Conservation (phyloP, 163 green algal genomes). For the Prototheca wickerhamii region DNA sequence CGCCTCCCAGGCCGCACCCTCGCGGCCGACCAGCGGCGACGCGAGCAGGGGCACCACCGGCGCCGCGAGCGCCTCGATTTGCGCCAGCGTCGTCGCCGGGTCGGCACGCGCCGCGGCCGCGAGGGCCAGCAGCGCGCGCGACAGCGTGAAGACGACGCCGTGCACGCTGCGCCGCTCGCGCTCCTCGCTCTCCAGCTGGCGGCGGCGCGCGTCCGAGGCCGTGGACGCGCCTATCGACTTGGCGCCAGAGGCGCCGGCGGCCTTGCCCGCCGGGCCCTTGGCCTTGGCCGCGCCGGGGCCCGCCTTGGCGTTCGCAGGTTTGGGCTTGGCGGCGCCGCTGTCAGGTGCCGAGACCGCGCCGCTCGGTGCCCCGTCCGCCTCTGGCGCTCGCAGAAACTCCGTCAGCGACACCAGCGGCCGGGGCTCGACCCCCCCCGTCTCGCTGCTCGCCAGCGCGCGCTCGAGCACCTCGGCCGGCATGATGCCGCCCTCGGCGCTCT, state of each 20-base stretch:
- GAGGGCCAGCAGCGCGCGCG: constrained; percentile 46
- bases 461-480: constrained; percentile 27
- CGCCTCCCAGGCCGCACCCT: constrained; percentile 51
- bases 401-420: constrained; percentile 5
- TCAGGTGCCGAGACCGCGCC: no score
- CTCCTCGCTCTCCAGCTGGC: constrained; percentile 24
- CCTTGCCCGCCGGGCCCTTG: constrained; percentile 14
- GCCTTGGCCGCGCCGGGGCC: constrained; percentile 19
- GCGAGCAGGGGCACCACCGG: constrained; percentile 45
- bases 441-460: constrained; percentile 9
- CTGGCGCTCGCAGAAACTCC: constrained; percentile 12
- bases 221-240: no score
- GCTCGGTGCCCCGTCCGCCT: constrained; percentile 3
- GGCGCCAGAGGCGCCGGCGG: no score
- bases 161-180: no score
- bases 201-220: constrained; percentile 10
- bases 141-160: constrained; percentile 38
- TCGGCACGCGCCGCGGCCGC: constrained; percentile 37
- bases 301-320: constrained; percentile 9
- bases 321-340: neutral
- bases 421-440: constrained; percentile 2
- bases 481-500: constrained; percentile 18
- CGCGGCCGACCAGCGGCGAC: constrained; percentile 59
- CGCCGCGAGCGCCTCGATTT: constrained; percentile 30
- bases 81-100: constrained; percentile 32